Percentiles rank a stretch among this genome's conserved stretches.
phyloP scores from a whole-genome alignment of 2,329 filamentous ascomycete genomes.

The Chrysoporthe puriensis region DNA sequence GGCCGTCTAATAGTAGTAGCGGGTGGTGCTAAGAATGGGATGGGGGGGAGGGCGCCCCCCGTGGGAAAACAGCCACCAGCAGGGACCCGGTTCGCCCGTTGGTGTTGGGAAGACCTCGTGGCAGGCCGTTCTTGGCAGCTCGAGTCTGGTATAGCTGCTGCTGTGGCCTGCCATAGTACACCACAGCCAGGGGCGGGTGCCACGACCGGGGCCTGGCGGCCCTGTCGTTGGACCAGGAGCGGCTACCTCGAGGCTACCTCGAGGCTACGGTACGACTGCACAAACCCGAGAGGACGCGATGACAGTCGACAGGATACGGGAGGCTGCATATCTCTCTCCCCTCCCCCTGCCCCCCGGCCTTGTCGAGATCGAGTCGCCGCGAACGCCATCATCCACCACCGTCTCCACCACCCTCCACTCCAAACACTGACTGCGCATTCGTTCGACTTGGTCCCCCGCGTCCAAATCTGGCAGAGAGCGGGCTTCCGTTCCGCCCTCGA shows the following conservation, averaged over 20 bases:
- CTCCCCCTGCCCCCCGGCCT: no score
- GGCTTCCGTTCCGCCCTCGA: background rate
- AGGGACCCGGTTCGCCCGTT: background rate
- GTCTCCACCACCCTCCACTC: no score
- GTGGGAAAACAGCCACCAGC: no score
- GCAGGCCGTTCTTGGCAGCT: background rate
- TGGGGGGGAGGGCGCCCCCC: no score
- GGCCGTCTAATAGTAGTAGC: no score
- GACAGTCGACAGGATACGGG: background rate
- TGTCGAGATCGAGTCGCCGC: background rate
- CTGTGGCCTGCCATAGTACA: no score
- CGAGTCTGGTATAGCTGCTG: background rate
- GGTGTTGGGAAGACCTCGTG: background rate
- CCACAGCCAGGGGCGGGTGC: background rate
- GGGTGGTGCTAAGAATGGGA: no score
- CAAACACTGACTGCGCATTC: no score
- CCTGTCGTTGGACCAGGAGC: background rate
- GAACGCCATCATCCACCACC: background rate
- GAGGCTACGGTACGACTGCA: background rate
- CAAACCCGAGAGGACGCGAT: background rate
- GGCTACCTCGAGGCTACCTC: background rate
- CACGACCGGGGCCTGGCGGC: background rate
- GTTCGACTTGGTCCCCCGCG: background rate
- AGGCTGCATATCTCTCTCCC: background rate
- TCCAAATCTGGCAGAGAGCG: background rate